Conservation (phyloP, 2,329 filamentous ascomycete genomes). For the Madurella fahalii region DNA sequence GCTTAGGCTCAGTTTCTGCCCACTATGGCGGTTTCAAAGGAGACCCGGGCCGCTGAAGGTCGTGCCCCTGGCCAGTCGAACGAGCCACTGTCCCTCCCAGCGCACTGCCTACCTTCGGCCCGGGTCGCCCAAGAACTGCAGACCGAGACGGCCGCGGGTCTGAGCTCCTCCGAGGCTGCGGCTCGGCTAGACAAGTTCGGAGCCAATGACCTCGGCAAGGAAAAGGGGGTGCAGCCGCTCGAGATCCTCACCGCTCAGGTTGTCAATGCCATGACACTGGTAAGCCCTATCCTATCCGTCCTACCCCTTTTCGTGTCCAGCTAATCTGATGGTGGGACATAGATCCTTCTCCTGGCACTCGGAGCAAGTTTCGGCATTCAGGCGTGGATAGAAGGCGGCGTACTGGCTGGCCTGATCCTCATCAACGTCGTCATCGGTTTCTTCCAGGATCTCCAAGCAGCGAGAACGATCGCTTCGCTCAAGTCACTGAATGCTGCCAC, state of each 20-base stretch:
- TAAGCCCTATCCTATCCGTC: constrained; percentile 30
- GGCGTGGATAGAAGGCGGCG: constrained; percentile 50
- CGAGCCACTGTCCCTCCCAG: constrained; percentile 45
- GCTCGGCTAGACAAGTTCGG: constrained; percentile 49
- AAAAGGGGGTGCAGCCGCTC: constrained; percentile 47
- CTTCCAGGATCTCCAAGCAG: constrained; percentile 49
- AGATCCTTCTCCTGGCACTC: constrained; percentile 47
- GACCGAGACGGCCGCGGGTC: constrained; percentile 49
- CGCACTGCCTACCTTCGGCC: constrained; percentile 48
- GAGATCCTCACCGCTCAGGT: constrained; percentile 58
- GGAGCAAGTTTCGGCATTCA: constrained; percentile 47
- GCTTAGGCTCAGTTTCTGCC: not conserved
- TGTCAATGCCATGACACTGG: constrained; percentile 60
- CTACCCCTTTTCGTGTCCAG: not conserved
- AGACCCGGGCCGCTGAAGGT: constrained; percentile 23
- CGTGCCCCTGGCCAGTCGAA: constrained; percentile 11
- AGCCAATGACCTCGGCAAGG: constrained; percentile 53
- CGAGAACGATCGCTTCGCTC: constrained; percentile 51
- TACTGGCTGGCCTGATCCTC: constrained; percentile 32
- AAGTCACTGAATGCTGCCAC: constrained; percentile 46
- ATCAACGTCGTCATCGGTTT: constrained; percentile 53
- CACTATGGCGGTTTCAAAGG: constrained; percentile 1
- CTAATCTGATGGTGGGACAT: constrained; percentile 24
- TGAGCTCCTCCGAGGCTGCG: constrained; percentile 46
- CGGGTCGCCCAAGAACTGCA: constrained; percentile 46